phyloP scores from a whole-genome alignment of 371 early-diverging fungal genomes.

The Enterospora canceri region DNA sequence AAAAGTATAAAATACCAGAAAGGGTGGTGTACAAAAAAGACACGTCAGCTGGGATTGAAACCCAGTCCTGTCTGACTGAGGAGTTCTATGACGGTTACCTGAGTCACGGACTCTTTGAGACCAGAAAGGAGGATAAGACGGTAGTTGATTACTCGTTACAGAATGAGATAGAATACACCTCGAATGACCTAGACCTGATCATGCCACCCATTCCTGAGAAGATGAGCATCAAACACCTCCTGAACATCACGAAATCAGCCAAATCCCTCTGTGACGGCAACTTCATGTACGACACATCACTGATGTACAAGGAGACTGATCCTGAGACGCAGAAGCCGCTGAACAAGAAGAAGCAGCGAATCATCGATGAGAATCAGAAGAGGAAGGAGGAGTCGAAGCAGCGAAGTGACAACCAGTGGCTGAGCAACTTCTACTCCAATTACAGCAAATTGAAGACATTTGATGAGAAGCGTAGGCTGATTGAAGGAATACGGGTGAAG shows the following conservation, averaged over 20 bases:
- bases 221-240: conserved; percentile 16
- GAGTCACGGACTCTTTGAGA: too few relatives aligned
- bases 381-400: conserved; percentile 44
- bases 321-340: conserved; percentile 10
- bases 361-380: conserved; percentile 50
- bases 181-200: conserved; percentile 14
- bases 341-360: conserved; percentile 51
- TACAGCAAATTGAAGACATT: conserved; percentile 28
- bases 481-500: conserved; percentile 43
- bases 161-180: background rate
- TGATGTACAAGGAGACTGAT: conserved; percentile 4
- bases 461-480: conserved; percentile 35
- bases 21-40: background rate
- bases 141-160: background rate
- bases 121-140: background rate
- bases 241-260: conserved; percentile 42
- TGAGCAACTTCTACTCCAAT: conserved; percentile 48
- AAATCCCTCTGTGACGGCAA: conserved; percentile 36
- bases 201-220: conserved; percentile 20
- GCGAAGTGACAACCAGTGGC: conserved; percentile 44
- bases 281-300: conserved; percentile 26
- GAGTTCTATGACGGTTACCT: too few relatives aligned
- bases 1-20: background rate
- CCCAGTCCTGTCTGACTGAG: too few relatives aligned
- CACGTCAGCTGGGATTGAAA: too few relatives aligned